phyloP scores from a whole-genome alignment of 1,284 basidiomycete species.

The Irpex rosettiformis region DNA sequence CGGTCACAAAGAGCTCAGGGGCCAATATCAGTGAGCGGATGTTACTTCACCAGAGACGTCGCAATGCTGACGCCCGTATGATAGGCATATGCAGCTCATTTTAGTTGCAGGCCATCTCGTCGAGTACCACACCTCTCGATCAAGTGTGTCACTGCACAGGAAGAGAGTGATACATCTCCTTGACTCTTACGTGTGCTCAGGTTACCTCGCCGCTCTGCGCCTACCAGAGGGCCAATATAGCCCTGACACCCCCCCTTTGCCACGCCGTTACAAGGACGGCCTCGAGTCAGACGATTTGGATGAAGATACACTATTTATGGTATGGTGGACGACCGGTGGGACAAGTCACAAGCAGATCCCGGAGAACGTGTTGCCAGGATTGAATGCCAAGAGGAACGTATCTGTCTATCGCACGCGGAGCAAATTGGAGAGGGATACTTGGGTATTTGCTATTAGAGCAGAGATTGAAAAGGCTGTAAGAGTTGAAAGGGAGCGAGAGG shows the following conservation, averaged over 20 bases:
- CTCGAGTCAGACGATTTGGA: conserved; percentile 74
- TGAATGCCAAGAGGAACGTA: conserved; percentile 62
- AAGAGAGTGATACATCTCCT: conserved; percentile 55
- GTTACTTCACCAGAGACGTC: not conserved
- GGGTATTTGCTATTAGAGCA: conserved; percentile 83
- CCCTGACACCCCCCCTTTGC: conserved; percentile 45
- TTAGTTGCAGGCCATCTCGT: conserved; percentile 64
- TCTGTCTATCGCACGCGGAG: conserved; percentile 72
- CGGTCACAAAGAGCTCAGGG: conserved; percentile 60
- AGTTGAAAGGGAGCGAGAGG: conserved; percentile 54
- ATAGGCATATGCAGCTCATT: conserved; percentile 65
- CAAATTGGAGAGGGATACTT: conserved; percentile 79
- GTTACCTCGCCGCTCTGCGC: conserved; percentile 67
- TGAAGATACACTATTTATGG: conserved; percentile 71
- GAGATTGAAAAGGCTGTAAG: conserved; percentile 78
- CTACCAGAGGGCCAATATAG: conserved; percentile 60
- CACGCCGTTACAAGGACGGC: conserved; percentile 76
- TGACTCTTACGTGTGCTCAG: conserved; percentile 77
- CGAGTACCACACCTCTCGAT: conserved; percentile 54
- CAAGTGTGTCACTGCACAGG: conserved; percentile 46
- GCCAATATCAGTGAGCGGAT: conserved; percentile 58
- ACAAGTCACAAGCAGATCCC: conserved; percentile 12
- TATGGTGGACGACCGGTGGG: conserved; percentile 49
- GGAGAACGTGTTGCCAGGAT: conserved; percentile 38
- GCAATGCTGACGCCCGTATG: not conserved